phyloP scores from a whole-genome alignment of 352 stramenopile species.

The Phytophthora aleatoria region DNA sequence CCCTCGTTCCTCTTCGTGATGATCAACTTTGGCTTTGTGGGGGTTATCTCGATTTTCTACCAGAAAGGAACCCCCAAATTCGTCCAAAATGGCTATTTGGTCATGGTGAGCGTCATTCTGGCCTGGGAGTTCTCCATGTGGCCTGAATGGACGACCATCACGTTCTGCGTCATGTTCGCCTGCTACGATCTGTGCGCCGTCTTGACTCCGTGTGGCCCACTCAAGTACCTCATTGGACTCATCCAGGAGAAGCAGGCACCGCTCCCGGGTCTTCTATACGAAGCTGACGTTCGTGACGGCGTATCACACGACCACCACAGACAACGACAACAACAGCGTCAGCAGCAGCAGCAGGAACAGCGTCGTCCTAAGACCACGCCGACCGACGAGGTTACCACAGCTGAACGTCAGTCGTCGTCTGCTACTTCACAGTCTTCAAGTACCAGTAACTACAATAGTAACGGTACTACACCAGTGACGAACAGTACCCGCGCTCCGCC shows the following conservation, averaged over 20 bases:
- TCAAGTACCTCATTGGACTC: conserved; percentile 92
- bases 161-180: conserved; percentile 94
- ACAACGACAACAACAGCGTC: conserved; percentile 20
- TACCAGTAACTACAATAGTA: conserved; percentile 31
- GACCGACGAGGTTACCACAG: conserved; percentile 9
- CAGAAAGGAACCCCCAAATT: conserved; percentile 84
- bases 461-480: conserved; percentile 24
- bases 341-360: conserved; percentile 23
- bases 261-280: conserved; percentile 96
- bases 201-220: conserved; percentile 96
- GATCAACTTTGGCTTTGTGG: conserved; percentile 91
- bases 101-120: conserved; percentile 96
- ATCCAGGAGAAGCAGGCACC: conserved; percentile 92
- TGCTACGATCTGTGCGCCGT: conserved; percentile 99
- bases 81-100: conserved; percentile 94
- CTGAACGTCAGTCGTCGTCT: conserved; percentile 42
- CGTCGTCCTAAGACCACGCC: conserved; percentile 26
- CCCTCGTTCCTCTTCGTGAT: conserved; percentile 87
- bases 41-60: conserved; percentile 91
- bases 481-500: conserved; percentile 23
- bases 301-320: conserved; percentile 56
- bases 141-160: conserved; percentile 93
- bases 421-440: conserved; percentile 45
- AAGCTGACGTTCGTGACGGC: conserved; percentile 89
- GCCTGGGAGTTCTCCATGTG: conserved; percentile 98